A percentile compares a stretch with the other conserved stretches of the same genome.
Conservation (phyloP, 1,284 basidiomycete species). For the Naganishia albida region DNA sequence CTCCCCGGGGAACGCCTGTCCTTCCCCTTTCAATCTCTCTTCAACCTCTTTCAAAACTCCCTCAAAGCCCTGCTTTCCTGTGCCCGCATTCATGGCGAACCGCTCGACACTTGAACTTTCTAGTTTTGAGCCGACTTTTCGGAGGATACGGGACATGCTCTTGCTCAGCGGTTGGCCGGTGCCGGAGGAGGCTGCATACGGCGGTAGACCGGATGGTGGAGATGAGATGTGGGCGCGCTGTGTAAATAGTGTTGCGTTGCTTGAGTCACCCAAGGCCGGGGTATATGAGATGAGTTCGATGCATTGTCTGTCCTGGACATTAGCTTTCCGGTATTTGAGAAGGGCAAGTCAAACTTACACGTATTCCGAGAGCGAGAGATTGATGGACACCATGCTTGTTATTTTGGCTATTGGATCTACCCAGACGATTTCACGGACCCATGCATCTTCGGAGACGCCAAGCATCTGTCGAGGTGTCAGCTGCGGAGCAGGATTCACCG, state of each 20-base stretch:
- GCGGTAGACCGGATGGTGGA: conserved; percentile 47
- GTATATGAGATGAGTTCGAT: conserved; percentile 85
- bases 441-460: conserved; percentile 87
- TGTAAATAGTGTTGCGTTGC: conserved; percentile 63
- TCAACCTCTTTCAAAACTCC: conserved; percentile 63
- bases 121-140: conserved; percentile 72
- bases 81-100: conserved; percentile 82
- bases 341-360: conserved; percentile 41
- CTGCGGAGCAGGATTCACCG: background rate
- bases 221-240: conserved; percentile 85
- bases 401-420: conserved; percentile 76
- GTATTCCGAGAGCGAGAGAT: conserved; percentile 79
- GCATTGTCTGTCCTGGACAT: conserved; percentile 42
- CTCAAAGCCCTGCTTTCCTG: conserved; percentile 82
- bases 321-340: background rate
- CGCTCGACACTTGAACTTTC: conserved; percentile 80
- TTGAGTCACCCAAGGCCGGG: conserved; percentile 59
- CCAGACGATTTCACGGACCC: conserved; percentile 89
- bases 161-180: conserved; percentile 37
- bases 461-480: conserved; percentile 62
- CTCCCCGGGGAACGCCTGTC: conserved; percentile 14
- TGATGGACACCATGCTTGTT: conserved; percentile 81
- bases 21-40: conserved; percentile 14
- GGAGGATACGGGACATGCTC: conserved; percentile 49
- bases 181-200: conserved; percentile 29